Base-by-base conservation (phyloP, 2,329 filamentous ascomycete genomes). In the Arthrobotrys entomopaga region DNA sequence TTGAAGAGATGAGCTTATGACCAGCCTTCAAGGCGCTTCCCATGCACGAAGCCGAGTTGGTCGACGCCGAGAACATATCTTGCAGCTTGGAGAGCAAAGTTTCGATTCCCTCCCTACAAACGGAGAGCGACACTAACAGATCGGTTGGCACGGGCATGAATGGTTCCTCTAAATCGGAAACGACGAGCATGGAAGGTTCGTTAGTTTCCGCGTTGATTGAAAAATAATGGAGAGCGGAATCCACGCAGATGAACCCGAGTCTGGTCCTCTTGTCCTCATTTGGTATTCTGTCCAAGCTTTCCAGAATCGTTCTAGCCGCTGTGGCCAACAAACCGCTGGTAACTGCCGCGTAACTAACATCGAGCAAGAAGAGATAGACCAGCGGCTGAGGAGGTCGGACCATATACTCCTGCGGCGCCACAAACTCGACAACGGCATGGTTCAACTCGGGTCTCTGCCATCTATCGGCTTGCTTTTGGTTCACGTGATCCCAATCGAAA, bases 321-420 rank as follows among this genome's bases (percentile, higher is more conserved):
- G 95, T 98, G 57, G 95, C 95, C 72, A 98, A 85, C 34, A 99
- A 88, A 56, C 95, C 95, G 77, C 90, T 96, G 15, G 92, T 93
- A 15, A 97, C 91, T 34, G 94, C 89, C 11, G 92, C 89, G 79
- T 93, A 96, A 85, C 92, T 97, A 76, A 97, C 93, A 79, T 97
- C 94, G 80, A 98, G 92, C 78, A 97, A 85, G 86, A 98, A 98
- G 13, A 97, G 87, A 81, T 98, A 98, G 43, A 97, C 94, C 43
- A 98, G 85, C 43, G 95, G 95, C 82, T 97, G 94, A 50, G 95
- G 95, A 66, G 95, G 93, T 75, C 95, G 91, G 40, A 99, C 95
- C 95, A 99, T 99, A 83, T 99, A 99, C 83, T 99, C 95, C 82
- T 99, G 95, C 1, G 95, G 95, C 11, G 95, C 95, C 77, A 99